Percentiles rank a stretch among this genome's conserved stretches.
Conservation (phyloP, 305 asterid species). For the Fraxinus sp. region DNA sequence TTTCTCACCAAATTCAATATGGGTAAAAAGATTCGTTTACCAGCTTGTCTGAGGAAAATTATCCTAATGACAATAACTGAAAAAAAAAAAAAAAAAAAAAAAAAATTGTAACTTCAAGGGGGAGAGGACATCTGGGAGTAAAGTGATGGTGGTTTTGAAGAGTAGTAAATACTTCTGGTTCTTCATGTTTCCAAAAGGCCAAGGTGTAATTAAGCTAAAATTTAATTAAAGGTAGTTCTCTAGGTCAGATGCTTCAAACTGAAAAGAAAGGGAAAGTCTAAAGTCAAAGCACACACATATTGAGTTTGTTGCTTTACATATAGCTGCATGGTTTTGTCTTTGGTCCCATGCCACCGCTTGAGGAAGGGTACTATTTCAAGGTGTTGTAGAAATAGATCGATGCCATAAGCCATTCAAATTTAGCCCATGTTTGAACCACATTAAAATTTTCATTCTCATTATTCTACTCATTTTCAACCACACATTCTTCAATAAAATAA, state of each 20-base stretch:
- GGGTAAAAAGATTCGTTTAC: background rate
- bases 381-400: background rate
- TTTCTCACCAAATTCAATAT: background rate
- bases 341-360: background rate
- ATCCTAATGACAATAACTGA: background rate
- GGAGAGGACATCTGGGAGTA: background rate
- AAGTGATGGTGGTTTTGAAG: background rate
- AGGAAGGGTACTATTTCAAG: background rate
- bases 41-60: background rate
- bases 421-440: too few species aligned
- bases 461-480: too few species aligned
- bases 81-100: too few species aligned
- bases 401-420: background rate
- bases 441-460: too few species aligned
- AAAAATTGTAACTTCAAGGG: background rate
- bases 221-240: background rate
- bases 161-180: background rate
- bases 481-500: too few species aligned
- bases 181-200: background rate
- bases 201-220: background rate
- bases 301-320: background rate
- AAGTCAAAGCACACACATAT: background rate
- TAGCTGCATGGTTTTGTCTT: background rate
- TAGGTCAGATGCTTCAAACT: background rate
- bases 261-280: background rate